phyloP scores from a whole-genome alignment of 768 basidiomycete genomes.

The Rhodotorula graminis region DNA sequence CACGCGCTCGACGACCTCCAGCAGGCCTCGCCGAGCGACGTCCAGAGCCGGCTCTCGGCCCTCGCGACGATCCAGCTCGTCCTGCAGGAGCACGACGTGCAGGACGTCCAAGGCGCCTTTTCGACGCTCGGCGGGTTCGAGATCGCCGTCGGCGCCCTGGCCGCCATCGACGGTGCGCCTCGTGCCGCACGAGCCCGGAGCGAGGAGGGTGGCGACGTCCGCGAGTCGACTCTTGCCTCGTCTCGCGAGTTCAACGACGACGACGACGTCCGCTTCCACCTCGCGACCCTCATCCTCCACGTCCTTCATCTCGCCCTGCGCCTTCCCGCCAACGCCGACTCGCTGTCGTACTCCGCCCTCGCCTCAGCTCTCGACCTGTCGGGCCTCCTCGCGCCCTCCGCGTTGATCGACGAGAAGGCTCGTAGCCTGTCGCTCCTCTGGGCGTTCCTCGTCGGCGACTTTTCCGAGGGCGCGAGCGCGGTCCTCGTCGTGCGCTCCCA shows the following conservation, averaged over 20 bases:
- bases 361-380: slow-evolving; percentile 8
- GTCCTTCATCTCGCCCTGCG: slow-evolving; percentile 6
- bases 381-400: not conserved
- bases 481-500: slow-evolving; percentile 2
- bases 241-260: not conserved
- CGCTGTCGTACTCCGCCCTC: not conserved
- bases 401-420: not conserved
- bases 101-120: not conserved
- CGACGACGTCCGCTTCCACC: slow-evolving; percentile 9
- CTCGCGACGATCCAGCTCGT: slow-evolving; percentile 3
- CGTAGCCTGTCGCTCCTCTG: slow-evolving; percentile 8
- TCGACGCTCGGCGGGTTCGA: slow-evolving; percentile 5
- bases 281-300: slow-evolving; percentile 8
- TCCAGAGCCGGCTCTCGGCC: not conserved
- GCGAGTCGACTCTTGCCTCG: no score
- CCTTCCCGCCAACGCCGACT: not conserved
- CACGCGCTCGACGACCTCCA: slow-evolving; percentile 10
- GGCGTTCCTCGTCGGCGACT: slow-evolving; percentile 15
- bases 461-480: not conserved
- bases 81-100: not conserved
- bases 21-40: not conserved
- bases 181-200: no score
- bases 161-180: not conserved
- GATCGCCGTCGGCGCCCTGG: slow-evolving; percentile 3
- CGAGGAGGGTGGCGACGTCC: not conserved